A percentile compares a stretch with the other conserved stretches of the same genome.
Conservation (phyloP, 23 red algal genomes). For the Gracilariopsis chorda region DNA sequence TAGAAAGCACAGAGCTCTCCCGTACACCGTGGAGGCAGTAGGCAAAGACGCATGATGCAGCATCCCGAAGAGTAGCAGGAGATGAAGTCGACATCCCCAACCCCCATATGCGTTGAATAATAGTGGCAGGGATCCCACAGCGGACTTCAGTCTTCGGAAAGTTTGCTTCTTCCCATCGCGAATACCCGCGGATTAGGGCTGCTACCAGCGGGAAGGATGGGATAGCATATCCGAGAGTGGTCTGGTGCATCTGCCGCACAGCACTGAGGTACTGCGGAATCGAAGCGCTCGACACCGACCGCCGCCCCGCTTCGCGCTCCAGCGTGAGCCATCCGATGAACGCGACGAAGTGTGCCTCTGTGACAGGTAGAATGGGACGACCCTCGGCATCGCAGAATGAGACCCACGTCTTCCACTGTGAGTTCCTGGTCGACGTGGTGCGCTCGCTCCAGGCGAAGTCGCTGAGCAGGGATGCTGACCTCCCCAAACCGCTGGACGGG, state of each 20-base stretch:
- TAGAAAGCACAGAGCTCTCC: slow-evolving; percentile 1
- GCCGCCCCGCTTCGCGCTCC: neutral
- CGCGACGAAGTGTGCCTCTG: neutral
- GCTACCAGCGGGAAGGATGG: neutral
- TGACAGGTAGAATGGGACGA: neutral
- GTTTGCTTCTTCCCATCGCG: neutral
- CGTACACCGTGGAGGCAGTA: neutral
- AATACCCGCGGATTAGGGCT: neutral
- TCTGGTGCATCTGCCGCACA: neutral
- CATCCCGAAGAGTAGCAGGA: neutral
- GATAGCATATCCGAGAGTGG: neutral
- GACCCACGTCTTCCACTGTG: neutral
- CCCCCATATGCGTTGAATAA: neutral
- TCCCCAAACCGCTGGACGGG: neutral
- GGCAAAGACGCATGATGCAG: neutral
- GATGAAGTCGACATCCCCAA: neutral
- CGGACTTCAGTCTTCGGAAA: neutral
- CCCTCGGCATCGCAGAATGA: neutral
- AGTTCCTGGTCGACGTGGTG: neutral
- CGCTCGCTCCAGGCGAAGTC: neutral
- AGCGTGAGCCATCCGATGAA: neutral
- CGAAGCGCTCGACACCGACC: neutral
- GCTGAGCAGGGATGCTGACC: neutral
- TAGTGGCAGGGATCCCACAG: neutral
- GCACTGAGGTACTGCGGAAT: neutral